A percentile compares a stretch with the other conserved stretches of the same genome.
Conservation (phyloP, 2,329 filamentous ascomycete genomes). For the Phyllosticta citribraziliensis region DNA sequence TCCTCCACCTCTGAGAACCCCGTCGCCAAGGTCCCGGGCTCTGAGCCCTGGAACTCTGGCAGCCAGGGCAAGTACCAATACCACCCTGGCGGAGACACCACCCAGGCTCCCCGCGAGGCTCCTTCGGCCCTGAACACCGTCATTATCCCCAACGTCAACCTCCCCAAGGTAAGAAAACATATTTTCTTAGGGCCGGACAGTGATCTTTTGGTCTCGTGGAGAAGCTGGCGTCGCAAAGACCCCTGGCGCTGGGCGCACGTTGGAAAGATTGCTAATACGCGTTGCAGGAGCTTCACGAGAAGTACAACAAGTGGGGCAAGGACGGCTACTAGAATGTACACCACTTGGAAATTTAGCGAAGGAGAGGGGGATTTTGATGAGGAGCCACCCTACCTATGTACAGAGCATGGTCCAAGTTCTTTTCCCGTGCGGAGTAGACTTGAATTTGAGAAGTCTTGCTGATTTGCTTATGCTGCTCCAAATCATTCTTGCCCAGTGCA, state of each 20-base stretch:
- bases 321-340: conserved; percentile 58
- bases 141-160: conserved; percentile 83
- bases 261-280: background rate
- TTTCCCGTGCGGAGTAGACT: conserved; percentile 9
- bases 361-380: background rate
- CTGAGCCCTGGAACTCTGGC: conserved; percentile 84
- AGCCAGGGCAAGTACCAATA: conserved; percentile 51
- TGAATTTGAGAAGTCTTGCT: background rate
- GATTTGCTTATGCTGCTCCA: background rate
- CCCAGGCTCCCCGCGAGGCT: conserved; percentile 69
- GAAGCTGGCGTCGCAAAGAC: background rate
- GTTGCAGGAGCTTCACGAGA: conserved; percentile 77
- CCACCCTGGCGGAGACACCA: conserved; percentile 71
- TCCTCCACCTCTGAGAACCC: conserved; percentile 68
- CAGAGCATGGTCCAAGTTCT: background rate
- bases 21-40: conserved; percentile 62
- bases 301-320: conserved; percentile 99
- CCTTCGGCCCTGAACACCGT: conserved; percentile 93
- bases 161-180: conserved; percentile 53
- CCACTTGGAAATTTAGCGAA: conserved; percentile 3
- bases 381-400: background rate
- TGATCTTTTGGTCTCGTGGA: background rate
- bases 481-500: background rate
- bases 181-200: background rate
- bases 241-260: background rate